phyloP scores from a whole-genome alignment of 2,329 filamentous ascomycete genomes.

The Cladosporium phlei region DNA sequence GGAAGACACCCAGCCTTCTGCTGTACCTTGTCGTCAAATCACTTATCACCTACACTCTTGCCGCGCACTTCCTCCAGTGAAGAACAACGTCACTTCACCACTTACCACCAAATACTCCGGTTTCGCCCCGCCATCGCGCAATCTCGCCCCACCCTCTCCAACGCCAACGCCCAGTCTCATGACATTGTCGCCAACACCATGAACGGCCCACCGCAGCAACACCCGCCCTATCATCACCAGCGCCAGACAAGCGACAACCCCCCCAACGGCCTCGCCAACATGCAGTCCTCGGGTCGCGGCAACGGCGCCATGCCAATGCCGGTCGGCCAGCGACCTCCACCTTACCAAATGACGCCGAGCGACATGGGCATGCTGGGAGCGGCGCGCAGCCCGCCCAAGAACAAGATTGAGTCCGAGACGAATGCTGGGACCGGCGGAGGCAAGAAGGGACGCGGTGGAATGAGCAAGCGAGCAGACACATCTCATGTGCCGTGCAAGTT shows the following conservation, averaged over 20 bases:
- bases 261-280: constrained; percentile 6
- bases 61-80: too few relatives aligned
- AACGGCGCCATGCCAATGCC: constrained; percentile 29
- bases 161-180: constrained; percentile 9
- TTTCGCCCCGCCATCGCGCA: constrained; percentile 3
- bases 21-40: too few relatives aligned
- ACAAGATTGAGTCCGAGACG: constrained; percentile 40
- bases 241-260: constrained; percentile 7
- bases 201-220: constrained; percentile 11
- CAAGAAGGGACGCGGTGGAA: constrained; percentile 16
- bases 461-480: constrained; percentile 59
- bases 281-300: constrained; percentile 13
- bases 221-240: constrained; percentile 4
- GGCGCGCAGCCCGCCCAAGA: constrained; percentile 45
- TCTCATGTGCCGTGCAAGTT: constrained; percentile 99
- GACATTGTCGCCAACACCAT: constrained; percentile 4
- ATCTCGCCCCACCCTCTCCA: constrained; percentile 1
- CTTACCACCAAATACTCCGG: too few relatives aligned
- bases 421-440: background rate
- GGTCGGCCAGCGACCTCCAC: constrained; percentile 20
- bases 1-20: too few relatives aligned
- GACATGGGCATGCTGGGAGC: constrained; percentile 27
- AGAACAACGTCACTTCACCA: too few relatives aligned
- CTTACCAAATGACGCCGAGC: constrained; percentile 15
- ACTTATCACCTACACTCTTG: too few relatives aligned